Evolutionary conservation across 192 early-diverging fungal species (phyloP).

Genomic region (Coemansia sp.): DNA sequence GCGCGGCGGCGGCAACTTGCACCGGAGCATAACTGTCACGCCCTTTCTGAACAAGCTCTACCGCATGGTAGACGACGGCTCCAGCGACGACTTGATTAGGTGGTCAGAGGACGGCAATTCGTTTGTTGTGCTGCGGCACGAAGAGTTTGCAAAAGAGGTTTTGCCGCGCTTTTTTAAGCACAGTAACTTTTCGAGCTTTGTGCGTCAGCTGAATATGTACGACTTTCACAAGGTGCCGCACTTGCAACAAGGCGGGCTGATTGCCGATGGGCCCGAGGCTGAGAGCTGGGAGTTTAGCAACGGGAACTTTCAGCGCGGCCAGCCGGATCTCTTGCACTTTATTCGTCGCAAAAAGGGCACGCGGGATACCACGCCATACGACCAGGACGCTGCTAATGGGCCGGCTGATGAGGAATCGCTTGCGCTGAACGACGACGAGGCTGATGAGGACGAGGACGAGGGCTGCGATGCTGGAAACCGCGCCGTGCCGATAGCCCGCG

Average conservation of each 20-base stretch:
- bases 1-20: conserved; percentile 25
- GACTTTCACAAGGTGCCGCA: conserved; percentile 99
- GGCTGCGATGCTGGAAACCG: conserved; percentile 22
- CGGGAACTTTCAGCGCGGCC: conserved; percentile 84
- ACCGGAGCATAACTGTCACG: conserved; percentile 67
- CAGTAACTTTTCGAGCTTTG: conserved; percentile 90
- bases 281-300: conserved; percentile 96
- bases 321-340: conserved; percentile 87
- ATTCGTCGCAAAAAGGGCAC: conserved; percentile 85
- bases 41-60: conserved; percentile 95
- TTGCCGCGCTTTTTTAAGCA: conserved; percentile 91
- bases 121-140: conserved; percentile 77
- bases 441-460: conserved; percentile 57
- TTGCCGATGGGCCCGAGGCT: conserved; percentile 65
- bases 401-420: conserved; percentile 39
- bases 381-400: conserved; percentile 24
- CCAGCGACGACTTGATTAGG: conserved; percentile 83
- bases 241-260: conserved; percentile 86
- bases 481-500: background rate
- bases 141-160: conserved; percentile 82
- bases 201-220: conserved; percentile 94
- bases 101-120: conserved; percentile 90
- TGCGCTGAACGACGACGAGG: background rate
- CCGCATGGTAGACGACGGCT: conserved; percentile 90
- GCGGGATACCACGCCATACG: conserved; percentile 11